Evolutionary conservation across 2,329 filamentous ascomycete species (phyloP).

Genomic region (Pezicula radicicola): DNA sequence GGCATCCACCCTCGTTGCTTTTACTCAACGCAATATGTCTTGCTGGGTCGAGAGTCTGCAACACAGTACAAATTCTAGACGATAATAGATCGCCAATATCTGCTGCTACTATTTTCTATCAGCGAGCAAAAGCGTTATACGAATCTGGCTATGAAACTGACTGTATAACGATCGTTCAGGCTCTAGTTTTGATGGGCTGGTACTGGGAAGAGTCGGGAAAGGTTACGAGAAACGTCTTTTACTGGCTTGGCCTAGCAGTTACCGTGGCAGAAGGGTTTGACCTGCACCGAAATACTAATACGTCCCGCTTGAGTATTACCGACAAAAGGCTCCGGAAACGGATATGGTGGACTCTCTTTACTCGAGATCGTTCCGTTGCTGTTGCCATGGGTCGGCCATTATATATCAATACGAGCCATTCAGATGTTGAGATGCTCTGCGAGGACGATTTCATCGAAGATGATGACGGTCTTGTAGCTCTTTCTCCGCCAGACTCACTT

Average conservation of each 20-base stretch:
- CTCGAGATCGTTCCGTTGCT: slow-evolving; percentile 86
- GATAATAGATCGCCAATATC: slow-evolving; percentile 69
- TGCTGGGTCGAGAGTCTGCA: slow-evolving; percentile 84
- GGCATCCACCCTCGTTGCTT: slow-evolving; percentile 89
- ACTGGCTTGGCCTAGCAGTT: slow-evolving; percentile 92
- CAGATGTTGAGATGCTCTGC: slow-evolving; percentile 67
- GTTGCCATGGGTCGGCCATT: slow-evolving; percentile 91
- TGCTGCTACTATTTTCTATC: slow-evolving; percentile 92
- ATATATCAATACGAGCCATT: slow-evolving; percentile 71
- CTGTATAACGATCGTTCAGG: slow-evolving; percentile 91
- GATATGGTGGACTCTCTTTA: slow-evolving; percentile 97
- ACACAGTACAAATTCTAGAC: neutral
- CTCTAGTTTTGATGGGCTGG: slow-evolving; percentile 90
- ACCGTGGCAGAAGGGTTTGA: slow-evolving; percentile 93
- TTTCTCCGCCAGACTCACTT: slow-evolving; percentile 64
- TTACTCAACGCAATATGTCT: slow-evolving; percentile 85
- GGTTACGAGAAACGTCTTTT: slow-evolving; percentile 94
- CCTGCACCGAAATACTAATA: slow-evolving; percentile 93
- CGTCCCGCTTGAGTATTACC: slow-evolving; percentile 81
- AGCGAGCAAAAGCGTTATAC: slow-evolving; percentile 89
- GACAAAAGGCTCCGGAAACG: slow-evolving; percentile 96
- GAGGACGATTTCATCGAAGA: slow-evolving; percentile 96
- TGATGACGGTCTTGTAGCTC: slow-evolving; percentile 57
- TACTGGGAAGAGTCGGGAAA: slow-evolving; percentile 84
- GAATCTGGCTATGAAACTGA: slow-evolving; percentile 98